Base-by-base conservation (phyloP, 805 yeast species). In the Candida sithepensis region DNA sequence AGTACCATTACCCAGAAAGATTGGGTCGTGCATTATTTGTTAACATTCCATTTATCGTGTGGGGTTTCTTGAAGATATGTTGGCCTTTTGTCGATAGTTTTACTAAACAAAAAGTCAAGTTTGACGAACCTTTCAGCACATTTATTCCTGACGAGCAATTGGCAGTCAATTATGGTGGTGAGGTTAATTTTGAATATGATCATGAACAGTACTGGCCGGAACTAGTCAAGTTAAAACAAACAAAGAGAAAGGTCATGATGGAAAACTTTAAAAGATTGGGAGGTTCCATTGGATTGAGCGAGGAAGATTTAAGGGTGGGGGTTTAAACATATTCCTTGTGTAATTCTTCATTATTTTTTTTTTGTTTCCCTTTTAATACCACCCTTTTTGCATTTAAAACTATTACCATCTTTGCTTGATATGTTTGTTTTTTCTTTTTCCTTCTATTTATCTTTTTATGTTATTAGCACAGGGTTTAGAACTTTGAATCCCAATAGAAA, bases 1-100 rank as follows among this genome's bases (percentile, higher is more conserved):
- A 94, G 69, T 90, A 95, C 34, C 99, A 94, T 68, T 94, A 94
- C 64, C 99, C 99, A 6, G 99, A 94, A 65, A 79, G 99, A 58
- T 75, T 94, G 50, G 99, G 99, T 22, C 81, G 86, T 61, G 97
- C 97, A 0, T 73, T 91, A 47, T 77, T 94, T 49, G 86, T 95
- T 50, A 92, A 94, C 67, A 89, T 94, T 56, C 98, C 98, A n/a
- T 84, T 92, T 78, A 70, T 90, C 44, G 97, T 92, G 7, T 88
- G 96, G 90, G 83, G 96, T 12, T 94, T 94, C 61, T 73, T 94
- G 57, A 94, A 90, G 70, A 72, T 94, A 52, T 90, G 94, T 55
- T 90, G 88, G 66, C 99, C 99, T 2, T 94, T 94, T 67, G 95
- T 94, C 56, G 99, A 94, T 66, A 97, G 97, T 18, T 73, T 87